phyloP scores from a whole-genome alignment of 768 basidiomycete genomes.

The Galerina marginata region DNA sequence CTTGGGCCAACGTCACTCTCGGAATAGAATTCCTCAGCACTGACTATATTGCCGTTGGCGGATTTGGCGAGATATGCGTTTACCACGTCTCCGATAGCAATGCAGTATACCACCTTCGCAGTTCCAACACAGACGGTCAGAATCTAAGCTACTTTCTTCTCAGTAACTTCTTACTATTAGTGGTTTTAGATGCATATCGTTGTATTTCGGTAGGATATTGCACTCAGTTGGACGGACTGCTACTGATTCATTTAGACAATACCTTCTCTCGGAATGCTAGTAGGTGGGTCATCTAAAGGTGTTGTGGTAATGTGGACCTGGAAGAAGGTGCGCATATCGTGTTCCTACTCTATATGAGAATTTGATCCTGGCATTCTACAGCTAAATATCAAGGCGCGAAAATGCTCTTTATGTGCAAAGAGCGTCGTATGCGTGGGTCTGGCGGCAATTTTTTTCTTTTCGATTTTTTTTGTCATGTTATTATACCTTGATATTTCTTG shows the following conservation, averaged over 20 bases:
- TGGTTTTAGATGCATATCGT: not conserved
- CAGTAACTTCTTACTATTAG: not conserved
- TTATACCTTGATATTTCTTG: too few relatives aligned
- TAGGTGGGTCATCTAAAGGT: not conserved
- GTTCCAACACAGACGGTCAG: not conserved
- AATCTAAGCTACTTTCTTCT: not conserved
- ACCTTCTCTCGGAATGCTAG: not conserved
- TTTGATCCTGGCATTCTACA: too few relatives aligned
- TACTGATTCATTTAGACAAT: not conserved
- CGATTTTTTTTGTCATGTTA: too few relatives aligned
- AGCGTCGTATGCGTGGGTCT: too few relatives aligned
- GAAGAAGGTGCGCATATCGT: not conserved
- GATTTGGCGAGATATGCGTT: not conserved
- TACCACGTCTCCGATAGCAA: not conserved
- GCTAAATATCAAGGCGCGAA: too few relatives aligned
- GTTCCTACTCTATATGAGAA: too few relatives aligned
- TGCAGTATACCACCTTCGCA: not conserved
- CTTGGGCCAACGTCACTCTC: not conserved
- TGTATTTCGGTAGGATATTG: not conserved
- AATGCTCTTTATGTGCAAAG: too few relatives aligned
- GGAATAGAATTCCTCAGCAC: not conserved
- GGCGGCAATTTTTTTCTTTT: too few relatives aligned
- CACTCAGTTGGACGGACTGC: not conserved
- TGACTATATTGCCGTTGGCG: not conserved
- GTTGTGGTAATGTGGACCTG: not conserved